Evolutionary conservation across 306 rosid genomes (phyloP), one percentile per base, ranked within the genome.

Genomic region (Prunus fruticosa): DNA sequence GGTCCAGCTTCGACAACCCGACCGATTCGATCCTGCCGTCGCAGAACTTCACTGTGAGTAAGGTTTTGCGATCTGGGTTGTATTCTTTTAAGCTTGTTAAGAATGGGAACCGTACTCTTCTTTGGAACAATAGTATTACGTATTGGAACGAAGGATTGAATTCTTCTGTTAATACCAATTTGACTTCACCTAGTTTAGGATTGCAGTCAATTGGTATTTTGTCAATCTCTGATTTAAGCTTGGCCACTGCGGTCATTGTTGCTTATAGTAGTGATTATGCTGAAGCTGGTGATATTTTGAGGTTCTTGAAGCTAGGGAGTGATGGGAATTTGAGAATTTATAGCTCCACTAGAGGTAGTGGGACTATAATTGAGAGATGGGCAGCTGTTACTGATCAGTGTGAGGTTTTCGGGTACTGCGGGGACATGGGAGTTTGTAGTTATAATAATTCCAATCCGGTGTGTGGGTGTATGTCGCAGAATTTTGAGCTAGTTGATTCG

Each of bases 301-400:
- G 96, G 81, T 83, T 84, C 34, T 70, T 92, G 85, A 90, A 80
- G 76, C 70, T 92, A 34, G 88, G 82, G 34, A 75, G 56, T 52
- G 97, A 92, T 86, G 97, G 97, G 56, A 90, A 87, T 80, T 74
- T 92, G 76, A 87, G 86, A 71, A 90, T 92, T 74, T 89, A 82
- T 77, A 83, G 91, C 22, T 71, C 87, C 66, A 72, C 32, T 72
- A 69, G 45, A 63, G 88, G 83, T 71, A 83, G 89, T 71, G 87
- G 87, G 38, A 73, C 6, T 32, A 4, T 43, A 56, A 69, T 43
- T 57, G 72, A 56, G 58, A 78, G 82, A 78, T 92, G 96, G 97
- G 79, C 89, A 52, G 93, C 97, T 71, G 87, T 90, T 57, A 11
- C 69, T 19, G 88, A 90, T 73, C 93, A 90, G 57, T 92, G 97